A percentile compares a stretch with the other conserved stretches of the same genome.
phyloP scores from a whole-genome alignment of 768 basidiomycete species.

The Mycena polygramma region DNA sequence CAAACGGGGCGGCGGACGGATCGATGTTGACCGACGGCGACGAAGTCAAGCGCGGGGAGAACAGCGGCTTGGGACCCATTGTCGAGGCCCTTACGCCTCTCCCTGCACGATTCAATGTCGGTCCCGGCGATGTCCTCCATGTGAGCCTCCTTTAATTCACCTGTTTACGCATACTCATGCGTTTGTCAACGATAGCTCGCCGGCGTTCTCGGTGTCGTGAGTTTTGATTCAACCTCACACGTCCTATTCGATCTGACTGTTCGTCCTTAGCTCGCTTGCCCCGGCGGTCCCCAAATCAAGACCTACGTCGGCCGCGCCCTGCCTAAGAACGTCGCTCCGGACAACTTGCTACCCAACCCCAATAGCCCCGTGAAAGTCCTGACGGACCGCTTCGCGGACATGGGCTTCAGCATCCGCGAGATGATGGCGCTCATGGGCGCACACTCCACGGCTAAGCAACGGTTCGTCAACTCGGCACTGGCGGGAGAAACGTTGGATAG shows the following conservation, averaged over 20 bases:
- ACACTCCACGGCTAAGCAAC: slow-evolving; percentile 27
- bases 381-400: slow-evolving; percentile 29
- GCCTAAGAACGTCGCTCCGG: slow-evolving; percentile 18
- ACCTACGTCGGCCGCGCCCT: slow-evolving; percentile 33
- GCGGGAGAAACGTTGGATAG: background rate
- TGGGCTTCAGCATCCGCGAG: slow-evolving; percentile 32
- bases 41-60: slow-evolving; percentile 28
- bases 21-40: slow-evolving; percentile 9
- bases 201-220: background rate
- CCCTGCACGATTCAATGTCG: slow-evolving; percentile 25
- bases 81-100: background rate
- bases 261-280: slow-evolving; percentile 27
- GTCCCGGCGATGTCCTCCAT: slow-evolving; percentile 33
- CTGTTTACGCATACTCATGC: background rate
- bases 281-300: too few species aligned
- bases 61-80: slow-evolving; percentile 34
- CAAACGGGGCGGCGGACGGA: slow-evolving; percentile 28
- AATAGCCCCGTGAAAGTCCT: slow-evolving; percentile 12
- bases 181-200: background rate
- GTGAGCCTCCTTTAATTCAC: too few species aligned
- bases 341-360: slow-evolving; percentile 29
- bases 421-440: slow-evolving; percentile 33
- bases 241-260: too few species aligned
- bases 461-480: slow-evolving; percentile 20
- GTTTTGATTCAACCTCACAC: background rate